phyloP scores from a whole-genome alignment of 371 early-diverging fungal genomes.

The Mortierella sp. region DNA sequence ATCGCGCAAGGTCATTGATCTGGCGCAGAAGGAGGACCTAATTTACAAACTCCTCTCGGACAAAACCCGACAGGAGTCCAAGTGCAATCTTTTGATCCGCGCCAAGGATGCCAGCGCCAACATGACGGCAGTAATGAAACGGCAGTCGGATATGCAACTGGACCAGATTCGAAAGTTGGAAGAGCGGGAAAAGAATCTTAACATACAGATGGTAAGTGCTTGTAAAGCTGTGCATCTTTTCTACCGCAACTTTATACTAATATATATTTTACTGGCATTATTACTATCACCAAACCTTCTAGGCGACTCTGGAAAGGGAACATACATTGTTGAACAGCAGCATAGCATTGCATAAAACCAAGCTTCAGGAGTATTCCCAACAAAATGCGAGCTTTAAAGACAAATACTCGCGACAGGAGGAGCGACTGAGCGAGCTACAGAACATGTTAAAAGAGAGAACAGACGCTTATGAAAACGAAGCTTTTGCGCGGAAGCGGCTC shows the following conservation, averaged over 20 bases:
- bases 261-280: not conserved
- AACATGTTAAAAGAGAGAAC: slow-evolving; percentile 68
- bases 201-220: slow-evolving; percentile 65
- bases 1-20: slow-evolving; percentile 78
- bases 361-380: slow-evolving; percentile 46
- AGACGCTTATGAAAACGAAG: slow-evolving; percentile 68
- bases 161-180: slow-evolving; percentile 83
- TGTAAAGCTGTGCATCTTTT: not conserved
- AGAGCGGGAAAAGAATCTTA: slow-evolving; percentile 80
- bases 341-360: slow-evolving; percentile 32
- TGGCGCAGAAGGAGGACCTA: slow-evolving; percentile 83
- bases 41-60: slow-evolving; percentile 82
- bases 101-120: slow-evolving; percentile 76
- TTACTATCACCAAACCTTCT: not conserved
- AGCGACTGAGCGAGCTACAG: slow-evolving; percentile 59
- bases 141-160: slow-evolving; percentile 86
- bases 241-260: not conserved
- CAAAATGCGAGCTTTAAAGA: slow-evolving; percentile 52
- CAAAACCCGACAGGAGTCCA: slow-evolving; percentile 50
- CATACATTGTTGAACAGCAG: slow-evolving; percentile 36
- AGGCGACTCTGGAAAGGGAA: slow-evolving; percentile 58
- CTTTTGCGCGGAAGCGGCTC: slow-evolving; percentile 62
- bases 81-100: slow-evolving; percentile 66
- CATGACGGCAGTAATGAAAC: slow-evolving; percentile 76
- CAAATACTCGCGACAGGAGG: slow-evolving; percentile 47